Conservation (phyloP, 371 early-diverging fungal species). For the Mortierella sp. region DNA sequence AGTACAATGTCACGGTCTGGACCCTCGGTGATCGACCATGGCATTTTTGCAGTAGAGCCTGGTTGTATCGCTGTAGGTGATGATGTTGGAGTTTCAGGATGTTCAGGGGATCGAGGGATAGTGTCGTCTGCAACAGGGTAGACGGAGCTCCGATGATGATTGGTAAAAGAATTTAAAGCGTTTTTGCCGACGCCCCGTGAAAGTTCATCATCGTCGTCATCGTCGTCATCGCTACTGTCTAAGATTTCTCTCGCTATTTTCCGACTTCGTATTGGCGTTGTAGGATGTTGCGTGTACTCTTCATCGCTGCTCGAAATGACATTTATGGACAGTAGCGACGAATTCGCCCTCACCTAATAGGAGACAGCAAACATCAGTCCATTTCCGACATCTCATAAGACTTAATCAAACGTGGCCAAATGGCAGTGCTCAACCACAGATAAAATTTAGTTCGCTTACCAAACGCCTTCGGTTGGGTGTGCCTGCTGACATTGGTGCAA, state of each 20-base stretch:
- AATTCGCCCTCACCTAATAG: conserved; percentile 1
- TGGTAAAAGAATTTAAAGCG: not conserved
- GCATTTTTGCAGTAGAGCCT: conserved; percentile 31
- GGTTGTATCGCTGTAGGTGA: not conserved
- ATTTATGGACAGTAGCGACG: conserved; percentile 11
- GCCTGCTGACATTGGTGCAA: not conserved
- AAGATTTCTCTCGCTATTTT: not conserved
- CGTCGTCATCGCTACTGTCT: conserved; percentile 25
- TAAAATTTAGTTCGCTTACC: not conserved
- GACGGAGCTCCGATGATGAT: not conserved
- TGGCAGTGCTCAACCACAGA: not conserved
- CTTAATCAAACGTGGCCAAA: no score
- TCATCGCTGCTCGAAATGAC: conserved; percentile 39
- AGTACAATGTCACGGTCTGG: conserved; percentile 40
- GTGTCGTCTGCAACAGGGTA: conserved; percentile 34
- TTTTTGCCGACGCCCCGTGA: conserved; percentile 18
- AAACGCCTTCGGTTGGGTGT: not conserved
- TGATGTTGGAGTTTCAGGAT: not conserved
- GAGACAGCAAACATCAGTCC: not conserved
- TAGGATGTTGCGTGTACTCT: not conserved
- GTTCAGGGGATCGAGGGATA: conserved; percentile 20
- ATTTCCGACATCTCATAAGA: not conserved
- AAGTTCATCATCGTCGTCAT: conserved; percentile 41
- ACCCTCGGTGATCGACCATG: conserved; percentile 44
- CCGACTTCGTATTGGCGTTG: not conserved